Evolutionary conservation across 2,329 filamentous ascomycete species (phyloP), one percentile per base, ranked within the genome.

Genomic region (Epichloe sylvatica): DNA sequence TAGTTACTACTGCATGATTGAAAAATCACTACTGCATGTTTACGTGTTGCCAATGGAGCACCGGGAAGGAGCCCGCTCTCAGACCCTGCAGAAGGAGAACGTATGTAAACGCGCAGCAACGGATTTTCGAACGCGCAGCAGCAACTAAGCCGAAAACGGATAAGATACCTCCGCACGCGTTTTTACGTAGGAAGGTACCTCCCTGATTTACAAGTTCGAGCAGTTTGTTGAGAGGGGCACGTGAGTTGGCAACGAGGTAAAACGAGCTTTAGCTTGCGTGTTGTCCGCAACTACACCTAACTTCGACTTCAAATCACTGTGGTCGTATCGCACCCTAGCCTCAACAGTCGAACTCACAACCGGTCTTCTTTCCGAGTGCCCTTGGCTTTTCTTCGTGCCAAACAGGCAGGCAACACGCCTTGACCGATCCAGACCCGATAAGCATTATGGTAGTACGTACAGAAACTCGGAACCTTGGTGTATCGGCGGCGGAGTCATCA

Each of bases 401-500:
- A 21, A 37, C 19, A 37, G 6, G n/a, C 17, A 42, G 25, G 30
- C 38, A 23, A 12, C 13, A 47, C 38, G 13, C 7, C 25, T 23
- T 15, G n/a, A 25, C 21, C 23, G 13, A 34, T 13, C 46, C 19
- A 35, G 25, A 25, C 21, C 17, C 8, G 47, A 50, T 40, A 55
- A 52, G 51, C 46, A 64, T 51, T 51, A 65, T 65, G 63, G 63
- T 65, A 57, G 63, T 65, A 63, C 44, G 63, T 62, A 44, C 23
- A 35, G 45, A 37, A 46, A 36, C 12, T 36, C 19, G 15, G 5
- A 33, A 3, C 11, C 30, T 47, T 21, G 5, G 11, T 35, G 6
- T 36, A 15, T n/a, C 37, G 46, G 3, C 30, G 39, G 13, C 39
- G 34, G 19, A 33, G 11, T 39, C 39, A 41, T 13, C 5, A 9